Evolutionary conservation across 2,329 filamentous ascomycete species (phyloP).

Genomic region (Xylariaceae sp.): DNA sequence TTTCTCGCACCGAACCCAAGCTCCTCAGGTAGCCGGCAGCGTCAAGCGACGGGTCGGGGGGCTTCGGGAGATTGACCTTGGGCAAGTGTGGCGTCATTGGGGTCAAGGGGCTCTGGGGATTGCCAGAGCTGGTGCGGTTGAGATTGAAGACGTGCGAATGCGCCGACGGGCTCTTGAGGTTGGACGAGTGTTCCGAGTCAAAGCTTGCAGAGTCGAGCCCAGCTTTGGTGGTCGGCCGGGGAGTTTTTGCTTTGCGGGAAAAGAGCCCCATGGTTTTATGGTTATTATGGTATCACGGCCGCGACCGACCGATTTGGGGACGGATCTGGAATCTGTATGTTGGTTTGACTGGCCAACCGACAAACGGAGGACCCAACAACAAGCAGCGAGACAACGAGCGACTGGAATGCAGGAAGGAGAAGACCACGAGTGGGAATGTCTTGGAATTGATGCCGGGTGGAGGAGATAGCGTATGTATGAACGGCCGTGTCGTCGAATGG

Average conservation of each 20-base stretch:
- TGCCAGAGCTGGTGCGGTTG: constrained; percentile 47
- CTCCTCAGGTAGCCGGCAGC: constrained; percentile 89
- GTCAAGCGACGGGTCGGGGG: constrained; percentile 84
- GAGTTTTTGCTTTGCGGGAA: constrained; percentile 53
- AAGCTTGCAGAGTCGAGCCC: constrained; percentile 47
- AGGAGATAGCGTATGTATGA: no score
- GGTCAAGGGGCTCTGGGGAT: constrained; percentile 48
- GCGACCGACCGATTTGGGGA: no score
- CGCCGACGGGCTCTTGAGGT: constrained; percentile 39
- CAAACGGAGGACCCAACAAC: no score
- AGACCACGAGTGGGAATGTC: no score
- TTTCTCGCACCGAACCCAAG: constrained; percentile 81
- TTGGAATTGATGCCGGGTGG: no score
- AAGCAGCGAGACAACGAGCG: no score
- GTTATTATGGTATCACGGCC: constrained; percentile 1
- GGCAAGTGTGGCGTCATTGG: constrained; percentile 57
- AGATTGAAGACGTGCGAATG: constrained; percentile 40
- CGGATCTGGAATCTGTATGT: no score
- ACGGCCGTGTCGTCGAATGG: no score
- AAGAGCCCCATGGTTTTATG: constrained; percentile 50
- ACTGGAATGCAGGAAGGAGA: no score
- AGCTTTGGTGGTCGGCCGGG: constrained; percentile 44
- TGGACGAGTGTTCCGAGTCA: constrained; percentile 48
- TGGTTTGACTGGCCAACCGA: no score
- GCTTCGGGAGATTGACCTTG: constrained; percentile 76